phyloP scores from a whole-genome alignment of 805 yeast genomes.

The Candida peoriensis region DNA sequence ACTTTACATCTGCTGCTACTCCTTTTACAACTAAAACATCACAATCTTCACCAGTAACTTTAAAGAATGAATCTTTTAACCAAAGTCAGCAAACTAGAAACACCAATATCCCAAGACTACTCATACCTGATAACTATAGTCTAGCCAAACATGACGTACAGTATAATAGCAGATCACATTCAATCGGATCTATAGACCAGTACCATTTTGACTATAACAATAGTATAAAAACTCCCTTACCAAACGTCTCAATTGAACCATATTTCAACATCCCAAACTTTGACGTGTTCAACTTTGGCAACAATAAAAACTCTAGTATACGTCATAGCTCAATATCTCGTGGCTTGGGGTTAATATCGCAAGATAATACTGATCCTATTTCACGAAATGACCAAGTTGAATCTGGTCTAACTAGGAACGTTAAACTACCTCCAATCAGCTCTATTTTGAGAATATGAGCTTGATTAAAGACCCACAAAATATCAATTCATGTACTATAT shows the following conservation, averaged over 20 bases:
- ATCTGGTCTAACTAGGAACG: neutral
- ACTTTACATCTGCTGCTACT: neutral
- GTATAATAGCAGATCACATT: neutral
- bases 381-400: too few species aligned
- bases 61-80: too few species aligned
- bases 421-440: constrained; percentile 2
- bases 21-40: neutral
- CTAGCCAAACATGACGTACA: neutral
- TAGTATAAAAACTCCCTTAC: too few species aligned
- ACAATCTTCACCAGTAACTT: neutral
- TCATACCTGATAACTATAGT: neutral
- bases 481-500: too few species aligned
- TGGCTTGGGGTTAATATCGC: too few species aligned
- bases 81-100: too few species aligned
- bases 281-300: neutral
- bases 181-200: constrained; percentile 1
- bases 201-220: constrained; percentile 1
- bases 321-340: too few species aligned
- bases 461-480: too few species aligned
- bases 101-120: neutral
- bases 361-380: too few species aligned
- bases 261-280: neutral
- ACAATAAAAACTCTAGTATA: neutral
- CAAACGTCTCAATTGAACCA: too few species aligned
- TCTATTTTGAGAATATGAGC: neutral